These are phyloP conservation scores for Neonectria sp. DNA, from an alignment of 2,329 filamentous ascomycete species.

Conservation along the genomic window DNA sequence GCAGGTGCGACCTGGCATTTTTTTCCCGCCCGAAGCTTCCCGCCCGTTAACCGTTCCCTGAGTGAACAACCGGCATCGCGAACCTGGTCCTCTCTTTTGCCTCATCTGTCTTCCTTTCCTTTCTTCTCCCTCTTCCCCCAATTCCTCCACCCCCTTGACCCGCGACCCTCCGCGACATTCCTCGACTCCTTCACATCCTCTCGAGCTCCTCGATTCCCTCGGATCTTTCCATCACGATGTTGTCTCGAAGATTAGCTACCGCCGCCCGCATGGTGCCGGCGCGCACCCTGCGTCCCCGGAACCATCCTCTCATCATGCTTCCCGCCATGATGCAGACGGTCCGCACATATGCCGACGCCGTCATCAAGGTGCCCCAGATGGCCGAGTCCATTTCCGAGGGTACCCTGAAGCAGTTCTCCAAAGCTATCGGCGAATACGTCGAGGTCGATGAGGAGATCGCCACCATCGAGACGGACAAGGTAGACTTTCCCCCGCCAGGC, in stretches of 20 bases:
- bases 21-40: conserved; percentile 14
- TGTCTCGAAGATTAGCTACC: conserved; percentile 60
- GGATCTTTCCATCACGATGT: conserved; percentile 51
- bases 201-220: not conserved
- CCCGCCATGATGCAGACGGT: conserved; percentile 69
- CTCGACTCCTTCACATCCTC: not conserved
- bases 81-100: conserved; percentile 10
- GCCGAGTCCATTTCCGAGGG: conserved; percentile 99
- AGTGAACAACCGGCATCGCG: conserved; percentile 10
- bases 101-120: conserved; percentile 1
- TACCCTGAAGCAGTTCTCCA: conserved; percentile 95
- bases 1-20: conserved; percentile 10
- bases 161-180: conserved; percentile 2
- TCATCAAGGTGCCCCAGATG: conserved; percentile 97
- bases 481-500: conserved; percentile 54
- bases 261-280: conserved; percentile 62
- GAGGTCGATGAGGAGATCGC: conserved; percentile 98
- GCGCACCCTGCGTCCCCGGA: conserved; percentile 53
- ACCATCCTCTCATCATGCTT: conserved; percentile 56
- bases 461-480: conserved; percentile 99
- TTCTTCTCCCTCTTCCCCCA: not conserved
- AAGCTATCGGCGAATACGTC: conserved; percentile 92
- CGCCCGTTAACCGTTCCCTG: conserved; percentile 8
- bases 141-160: conserved; percentile 3
- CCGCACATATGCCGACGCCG: conserved; percentile 80